Conservation (phyloP, 2,329 filamentous ascomycete genomes). For the Claviceps sorghi region DNA sequence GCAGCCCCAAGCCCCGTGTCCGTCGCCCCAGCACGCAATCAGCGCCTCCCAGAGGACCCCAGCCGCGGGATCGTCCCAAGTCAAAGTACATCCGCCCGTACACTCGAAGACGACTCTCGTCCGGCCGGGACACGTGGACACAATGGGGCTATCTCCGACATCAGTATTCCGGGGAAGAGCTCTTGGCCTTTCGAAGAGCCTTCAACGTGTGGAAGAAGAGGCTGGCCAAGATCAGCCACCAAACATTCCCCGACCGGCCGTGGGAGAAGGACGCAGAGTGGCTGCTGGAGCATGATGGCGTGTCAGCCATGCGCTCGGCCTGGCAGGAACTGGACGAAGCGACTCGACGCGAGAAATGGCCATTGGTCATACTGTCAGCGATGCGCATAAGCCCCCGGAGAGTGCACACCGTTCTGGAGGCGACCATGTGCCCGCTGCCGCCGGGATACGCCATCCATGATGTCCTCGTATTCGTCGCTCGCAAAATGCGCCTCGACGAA, state of each 20-base stretch:
- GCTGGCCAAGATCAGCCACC: slow-evolving; percentile 9
- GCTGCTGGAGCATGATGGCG: slow-evolving; percentile 16
- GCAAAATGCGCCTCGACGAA: slow-evolving; percentile 8
- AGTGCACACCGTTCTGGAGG: slow-evolving; percentile 19
- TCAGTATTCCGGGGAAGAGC: slow-evolving; percentile 11
- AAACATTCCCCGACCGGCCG: slow-evolving; percentile 8
- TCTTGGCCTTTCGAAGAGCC: slow-evolving; percentile 8
- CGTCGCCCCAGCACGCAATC: background rate
- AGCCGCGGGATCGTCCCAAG: background rate
- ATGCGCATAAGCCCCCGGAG: slow-evolving; percentile 19
- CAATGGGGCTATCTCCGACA: slow-evolving; percentile 22
- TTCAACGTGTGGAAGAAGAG: slow-evolving; percentile 19
- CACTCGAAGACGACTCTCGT: background rate
- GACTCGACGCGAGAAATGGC: slow-evolving; percentile 17
- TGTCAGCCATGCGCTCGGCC: slow-evolving; percentile 17
- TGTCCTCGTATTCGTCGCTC: slow-evolving; percentile 18
- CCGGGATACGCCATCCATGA: slow-evolving; percentile 26
- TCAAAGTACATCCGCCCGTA: background rate
- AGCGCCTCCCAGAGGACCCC: background rate
- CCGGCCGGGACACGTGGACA: slow-evolving; percentile 5
- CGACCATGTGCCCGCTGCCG: slow-evolving; percentile 21
- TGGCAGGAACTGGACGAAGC: slow-evolving; percentile 18
- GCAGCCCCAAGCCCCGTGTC: background rate
- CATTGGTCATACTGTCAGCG: slow-evolving; percentile 21
- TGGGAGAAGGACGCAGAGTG: slow-evolving; percentile 15